These are phyloP conservation scores for Funneliformis geosporum DNA, from an alignment of 192 early-diverging fungal genomes.

Conservation along the genomic window DNA sequence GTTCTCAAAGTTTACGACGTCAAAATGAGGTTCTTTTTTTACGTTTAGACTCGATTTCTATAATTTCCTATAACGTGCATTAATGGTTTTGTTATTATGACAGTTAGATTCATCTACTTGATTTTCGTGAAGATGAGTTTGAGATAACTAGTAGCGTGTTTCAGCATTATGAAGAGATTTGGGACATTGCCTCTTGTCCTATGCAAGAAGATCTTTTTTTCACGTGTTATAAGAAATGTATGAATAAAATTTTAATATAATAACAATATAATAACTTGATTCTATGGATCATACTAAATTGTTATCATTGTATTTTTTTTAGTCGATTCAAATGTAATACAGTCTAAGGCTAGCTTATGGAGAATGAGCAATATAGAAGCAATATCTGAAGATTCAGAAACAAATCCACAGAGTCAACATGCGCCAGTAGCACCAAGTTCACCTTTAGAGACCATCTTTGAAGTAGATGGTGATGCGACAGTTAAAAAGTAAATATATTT, in stretches of 20 bases:
- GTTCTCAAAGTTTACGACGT: slow-evolving; percentile 58
- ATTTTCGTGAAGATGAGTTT: slow-evolving; percentile 73
- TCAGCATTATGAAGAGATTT: slow-evolving; percentile 66
- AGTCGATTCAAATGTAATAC: not conserved
- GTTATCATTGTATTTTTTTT: not conserved
- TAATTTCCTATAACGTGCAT: not conserved
- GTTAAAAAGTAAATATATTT: slow-evolving; percentile 12
- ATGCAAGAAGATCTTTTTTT: slow-evolving; percentile 59
- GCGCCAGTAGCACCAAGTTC: slow-evolving; percentile 3
- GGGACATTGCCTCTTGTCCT: slow-evolving; percentile 65
- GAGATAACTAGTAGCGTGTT: slow-evolving; percentile 60
- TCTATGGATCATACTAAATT: not conserved
- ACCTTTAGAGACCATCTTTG: slow-evolving; percentile 37
- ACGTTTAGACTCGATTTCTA: not conserved
- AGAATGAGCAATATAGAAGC: not conserved
- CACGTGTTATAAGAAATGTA: slow-evolving; percentile 56
- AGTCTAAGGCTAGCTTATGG: slow-evolving; percentile 34
- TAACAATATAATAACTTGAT: too few relatives aligned
- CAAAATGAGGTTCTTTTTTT: slow-evolving; percentile 58
- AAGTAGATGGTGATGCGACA: slow-evolving; percentile 31
- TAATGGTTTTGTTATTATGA: not conserved
- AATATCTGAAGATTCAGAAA: slow-evolving; percentile 37
- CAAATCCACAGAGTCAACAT: slow-evolving; percentile 32
- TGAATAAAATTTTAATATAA: not conserved
- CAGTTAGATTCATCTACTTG: slow-evolving; percentile 66